A percentile compares a stretch with the other conserved stretches of the same genome.
Conservation (phyloP, 306 rosid species). For the Sphenostylis stenocarpa region DNA sequence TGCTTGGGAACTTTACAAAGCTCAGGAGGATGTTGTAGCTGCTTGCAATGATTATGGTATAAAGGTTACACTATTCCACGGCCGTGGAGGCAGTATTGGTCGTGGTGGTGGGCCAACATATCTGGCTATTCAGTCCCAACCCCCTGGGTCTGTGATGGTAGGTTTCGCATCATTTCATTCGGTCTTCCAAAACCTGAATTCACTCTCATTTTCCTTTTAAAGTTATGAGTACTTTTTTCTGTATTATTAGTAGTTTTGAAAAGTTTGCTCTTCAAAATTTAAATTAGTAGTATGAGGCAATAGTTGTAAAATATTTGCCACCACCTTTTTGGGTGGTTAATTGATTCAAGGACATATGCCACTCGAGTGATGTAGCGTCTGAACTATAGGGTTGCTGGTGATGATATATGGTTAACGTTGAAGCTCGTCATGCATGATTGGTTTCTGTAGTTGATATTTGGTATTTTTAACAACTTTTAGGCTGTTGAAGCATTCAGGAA, state of each 20-base stretch:
- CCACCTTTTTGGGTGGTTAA: not conserved
- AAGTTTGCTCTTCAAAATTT: not conserved
- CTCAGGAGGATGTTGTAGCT: conserved; percentile 96
- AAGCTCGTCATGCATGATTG: conserved; percentile 2
- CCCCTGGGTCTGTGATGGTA: conserved; percentile 97
- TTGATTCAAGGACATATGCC: not conserved
- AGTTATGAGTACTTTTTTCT: not conserved
- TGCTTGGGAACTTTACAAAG: conserved; percentile 98
- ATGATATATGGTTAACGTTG: not conserved
- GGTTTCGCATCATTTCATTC: conserved; percentile 26
- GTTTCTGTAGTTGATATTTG: not conserved
- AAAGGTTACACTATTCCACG: conserved; percentile 87
- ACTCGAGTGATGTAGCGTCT: not conserved
- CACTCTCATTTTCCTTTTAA: not conserved
- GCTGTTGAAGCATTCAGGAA: not conserved
- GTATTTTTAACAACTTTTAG: not conserved
- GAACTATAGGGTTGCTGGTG: not conserved
- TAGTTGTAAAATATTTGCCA: not conserved
- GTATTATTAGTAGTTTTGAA: not conserved
- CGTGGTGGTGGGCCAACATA: conserved; percentile 99
- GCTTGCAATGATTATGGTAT: conserved; percentile 87
- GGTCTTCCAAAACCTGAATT: not conserved
- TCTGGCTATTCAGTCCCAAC: conserved; percentile 97
- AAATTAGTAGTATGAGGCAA: conserved; percentile 3
- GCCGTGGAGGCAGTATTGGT: conserved; percentile 96